Percentiles rank a stretch among this genome's conserved stretches.
Conservation (phyloP, 192 early-diverging fungal genomes). For the Irineochytrium annulatum region DNA sequence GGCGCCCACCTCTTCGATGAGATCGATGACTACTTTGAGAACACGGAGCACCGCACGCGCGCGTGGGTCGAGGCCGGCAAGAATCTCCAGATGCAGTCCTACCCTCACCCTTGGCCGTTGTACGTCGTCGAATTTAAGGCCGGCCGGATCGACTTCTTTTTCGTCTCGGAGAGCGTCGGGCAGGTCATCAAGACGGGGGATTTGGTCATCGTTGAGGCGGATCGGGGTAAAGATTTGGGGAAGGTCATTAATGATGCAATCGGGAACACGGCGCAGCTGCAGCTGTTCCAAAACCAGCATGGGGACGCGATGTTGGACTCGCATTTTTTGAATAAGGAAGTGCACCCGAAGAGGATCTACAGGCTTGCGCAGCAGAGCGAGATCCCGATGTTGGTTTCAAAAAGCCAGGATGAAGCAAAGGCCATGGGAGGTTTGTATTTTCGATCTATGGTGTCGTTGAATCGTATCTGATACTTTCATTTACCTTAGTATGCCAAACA, state of each 20-base stretch:
- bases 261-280: constrained; percentile 39
- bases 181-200: constrained; percentile 58
- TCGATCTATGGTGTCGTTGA: not conserved
- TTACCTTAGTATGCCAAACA: constrained; percentile 64
- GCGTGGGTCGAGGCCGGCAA: constrained; percentile 58
- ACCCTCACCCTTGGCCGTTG: constrained; percentile 55
- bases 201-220: constrained; percentile 83
- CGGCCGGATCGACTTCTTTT: constrained; percentile 80
- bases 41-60: constrained; percentile 52
- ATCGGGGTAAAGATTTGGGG: constrained; percentile 87
- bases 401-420: constrained; percentile 86
- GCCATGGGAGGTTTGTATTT: constrained; percentile 53
- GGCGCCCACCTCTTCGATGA: constrained; percentile 38
- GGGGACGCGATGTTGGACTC: constrained; percentile 43
- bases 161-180: constrained; percentile 49
- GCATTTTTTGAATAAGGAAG: constrained; percentile 59
- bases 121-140: constrained; percentile 88
- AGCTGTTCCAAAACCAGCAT: constrained; percentile 50
- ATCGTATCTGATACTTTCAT: not conserved
- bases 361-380: constrained; percentile 75
- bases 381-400: constrained; percentile 71
- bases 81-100: constrained; percentile 49
- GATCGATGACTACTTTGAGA: constrained; percentile 67
- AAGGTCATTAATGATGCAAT: constrained; percentile 77
- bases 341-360: constrained; percentile 89